Percentiles rank a stretch among this genome's conserved stretches.
Conservation (phyloP, 306 rosid species). For the Arachis stenosperma region DNA sequence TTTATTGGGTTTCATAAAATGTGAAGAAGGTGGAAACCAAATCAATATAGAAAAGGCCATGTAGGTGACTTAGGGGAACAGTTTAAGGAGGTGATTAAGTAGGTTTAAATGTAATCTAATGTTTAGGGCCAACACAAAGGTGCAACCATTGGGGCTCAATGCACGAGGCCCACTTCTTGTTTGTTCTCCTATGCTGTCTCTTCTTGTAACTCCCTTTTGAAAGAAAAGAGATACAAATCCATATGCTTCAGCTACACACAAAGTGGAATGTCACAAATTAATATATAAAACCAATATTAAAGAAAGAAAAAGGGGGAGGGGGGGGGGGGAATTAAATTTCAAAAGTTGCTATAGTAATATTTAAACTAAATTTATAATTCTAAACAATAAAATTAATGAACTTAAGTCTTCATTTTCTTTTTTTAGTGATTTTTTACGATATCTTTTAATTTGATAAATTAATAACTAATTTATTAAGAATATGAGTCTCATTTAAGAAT, state of each 20-base stretch:
- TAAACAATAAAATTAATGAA: too few relatives aligned
- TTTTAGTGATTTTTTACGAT: too few relatives aligned
- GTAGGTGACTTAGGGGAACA: slow-evolving; percentile 50
- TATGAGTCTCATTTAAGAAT: too few relatives aligned
- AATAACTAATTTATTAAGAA: too few relatives aligned
- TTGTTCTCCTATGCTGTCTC: slow-evolving; percentile 26
- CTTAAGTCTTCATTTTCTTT: too few relatives aligned
- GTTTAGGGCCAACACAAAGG: slow-evolving; percentile 46
- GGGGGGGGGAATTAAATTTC: too few relatives aligned
- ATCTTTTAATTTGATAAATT: too few relatives aligned
- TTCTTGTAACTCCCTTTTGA: slow-evolving; percentile 37
- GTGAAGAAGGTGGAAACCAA: slow-evolving; percentile 36
- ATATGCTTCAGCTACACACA: slow-evolving; percentile 57
- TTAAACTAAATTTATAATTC: too few relatives aligned
- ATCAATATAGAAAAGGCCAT: slow-evolving; percentile 39
- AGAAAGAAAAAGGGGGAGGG: neutral
- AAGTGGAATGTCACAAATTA: slow-evolving; percentile 44
- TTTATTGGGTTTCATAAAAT: slow-evolving; percentile 54
- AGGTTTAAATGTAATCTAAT: slow-evolving; percentile 1
- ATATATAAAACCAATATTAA: slow-evolving; percentile 30
- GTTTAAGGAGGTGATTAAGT: slow-evolving; percentile 23
- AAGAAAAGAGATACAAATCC: slow-evolving; percentile 38
- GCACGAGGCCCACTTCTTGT: slow-evolving; percentile 49
- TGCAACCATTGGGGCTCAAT: slow-evolving; percentile 49
- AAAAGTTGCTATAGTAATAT: too few relatives aligned